Base-by-base conservation (phyloP, 257 asterid genomes). In the Orobanche coerulescens region DNA sequence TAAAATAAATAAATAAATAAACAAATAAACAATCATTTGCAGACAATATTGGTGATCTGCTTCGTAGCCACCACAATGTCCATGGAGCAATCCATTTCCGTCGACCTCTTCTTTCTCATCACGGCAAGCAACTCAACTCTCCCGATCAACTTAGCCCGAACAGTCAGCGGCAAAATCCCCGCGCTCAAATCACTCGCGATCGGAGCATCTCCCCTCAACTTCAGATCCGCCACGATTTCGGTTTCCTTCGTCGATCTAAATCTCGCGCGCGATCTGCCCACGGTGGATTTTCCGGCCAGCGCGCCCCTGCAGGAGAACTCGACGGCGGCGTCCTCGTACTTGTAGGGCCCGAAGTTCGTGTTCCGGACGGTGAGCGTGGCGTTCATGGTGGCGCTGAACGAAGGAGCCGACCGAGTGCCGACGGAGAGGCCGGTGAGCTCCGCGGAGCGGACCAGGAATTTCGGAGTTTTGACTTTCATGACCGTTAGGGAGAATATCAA, bases 81-180 rank as follows among this genome's bases (percentile, higher is more conserved):
- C 68, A 65, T 71, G 10, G 64, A 13, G 13, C 87, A 81, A 37
- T 76, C 48, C 84, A 81, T 57, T 23, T 58, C 62, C 0, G 72
- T 30, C 0, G 53, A 26, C 63, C 57, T 78, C 42, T 55, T 78
- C 79, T 60, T 78, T 75, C 23, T 81, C 53, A 73, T 39, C 2
- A 76, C 30, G 7, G 53, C 57, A 6, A 77, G 7, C 58, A 78
- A 13, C 52, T 55, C 66, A 48, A 76, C 79, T 53, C 54, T 79
- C 49, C 88, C 85, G 6, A 6, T 37, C 69, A 82, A 30, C 30
- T 51, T 67, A n/a, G 83, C 69, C 60, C 8, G 36, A 30, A 73
- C 37, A 13, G 33, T 67, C 26, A 82, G 44, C 15, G 11, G 47
- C 49, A 82, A 52, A 0, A 47, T 11, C 63, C 79, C 79, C 24